Evolutionary conservation across 2,329 filamentous ascomycete genomes (phyloP), one percentile per base, ranked within the genome.

Genomic region (Elsinoe australis): DNA sequence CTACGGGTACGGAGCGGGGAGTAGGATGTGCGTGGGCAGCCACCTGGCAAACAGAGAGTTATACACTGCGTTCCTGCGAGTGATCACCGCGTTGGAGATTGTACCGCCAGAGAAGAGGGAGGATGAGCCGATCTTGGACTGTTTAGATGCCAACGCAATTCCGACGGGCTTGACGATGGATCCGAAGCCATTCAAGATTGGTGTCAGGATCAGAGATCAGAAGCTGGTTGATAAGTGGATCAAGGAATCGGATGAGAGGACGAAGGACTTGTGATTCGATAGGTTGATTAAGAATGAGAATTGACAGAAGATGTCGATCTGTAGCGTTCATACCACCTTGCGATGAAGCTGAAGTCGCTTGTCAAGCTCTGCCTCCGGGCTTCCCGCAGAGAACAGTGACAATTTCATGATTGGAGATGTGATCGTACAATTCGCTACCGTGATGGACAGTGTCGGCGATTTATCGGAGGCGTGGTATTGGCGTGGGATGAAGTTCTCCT

Each of bases 161-260:
- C 71, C 71, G 2, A 73, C 70, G 33, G 59, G 68, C 41, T 58
- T 73, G 63, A 73, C 71, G 0, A 61, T 72, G 61, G 71, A 74
- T 57, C 70, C 71, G 0, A 73, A 72, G 61, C 65, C 68, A 17
- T 74, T 73, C 58, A 73, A 72, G 61, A 63, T 71, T 7, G 69
- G 71, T 1, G 62, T 73, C 32, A 69, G 61, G 58, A 64, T 69
- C 3, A 63, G 71, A 51, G 61, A 73, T 57, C 54, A 59, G 50
- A 56, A 51, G 28, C 39, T 62, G 56, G 52, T 73, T 45, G 70
- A 71, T 49, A 59, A 55, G 56, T 74, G 71, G 71, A 69, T 74
- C 34, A 51, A 28, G 46, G 69, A 70, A 57, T 71, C 69, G 48
- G 71, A 73, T 56, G 65, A 68, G 57, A 61, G 63, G 51, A 73